Evolutionary conservation across 2,329 filamentous ascomycete species (phyloP).

Genomic region (Amphichorda felina): DNA sequence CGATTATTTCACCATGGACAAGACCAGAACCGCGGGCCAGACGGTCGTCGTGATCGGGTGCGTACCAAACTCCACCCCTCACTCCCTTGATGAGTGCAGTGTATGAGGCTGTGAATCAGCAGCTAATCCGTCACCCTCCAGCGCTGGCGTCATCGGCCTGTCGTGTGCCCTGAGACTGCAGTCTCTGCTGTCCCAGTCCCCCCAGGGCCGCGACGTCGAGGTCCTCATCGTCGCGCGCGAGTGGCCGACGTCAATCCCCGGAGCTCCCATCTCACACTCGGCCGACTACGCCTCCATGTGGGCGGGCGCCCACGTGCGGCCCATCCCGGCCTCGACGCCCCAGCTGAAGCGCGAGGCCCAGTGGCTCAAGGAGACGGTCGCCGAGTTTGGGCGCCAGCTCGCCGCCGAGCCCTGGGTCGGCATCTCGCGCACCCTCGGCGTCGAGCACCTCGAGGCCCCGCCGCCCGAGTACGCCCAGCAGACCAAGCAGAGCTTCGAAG

Average conservation of each 20-base stretch:
- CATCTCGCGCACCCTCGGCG: conserved; percentile 33
- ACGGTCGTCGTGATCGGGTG: conserved; percentile 6
- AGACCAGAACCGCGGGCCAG: background rate
- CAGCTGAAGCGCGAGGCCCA: conserved; percentile 18
- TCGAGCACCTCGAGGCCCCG: conserved; percentile 40
- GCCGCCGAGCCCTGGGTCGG: conserved; percentile 22
- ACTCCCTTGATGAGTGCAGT: background rate
- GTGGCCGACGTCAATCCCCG: conserved; percentile 21
- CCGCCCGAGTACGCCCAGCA: conserved; percentile 21
- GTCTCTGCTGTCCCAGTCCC: conserved; percentile 4
- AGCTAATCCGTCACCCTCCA: background rate
- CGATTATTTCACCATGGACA: too few relatives aligned
- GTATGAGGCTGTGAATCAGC: too few relatives aligned
- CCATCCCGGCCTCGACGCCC: conserved; percentile 25
- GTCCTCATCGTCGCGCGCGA: conserved; percentile 18
- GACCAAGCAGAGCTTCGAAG: conserved; percentile 11
- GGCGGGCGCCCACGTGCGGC: conserved; percentile 44
- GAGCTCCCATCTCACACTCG: conserved; percentile 14
- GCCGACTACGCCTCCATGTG: conserved; percentile 42
- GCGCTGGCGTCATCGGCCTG: conserved; percentile 41
- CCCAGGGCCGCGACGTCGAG: background rate
- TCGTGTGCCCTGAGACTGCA: conserved; percentile 34
- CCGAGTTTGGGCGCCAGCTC: conserved; percentile 11
- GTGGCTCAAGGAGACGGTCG: conserved; percentile 16
- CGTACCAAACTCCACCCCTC: background rate